Evolutionary conservation across 768 basidiomycete genomes (phyloP), one percentile per base, ranked within the genome.

Genomic region (Leccinum disarticulatum): DNA sequence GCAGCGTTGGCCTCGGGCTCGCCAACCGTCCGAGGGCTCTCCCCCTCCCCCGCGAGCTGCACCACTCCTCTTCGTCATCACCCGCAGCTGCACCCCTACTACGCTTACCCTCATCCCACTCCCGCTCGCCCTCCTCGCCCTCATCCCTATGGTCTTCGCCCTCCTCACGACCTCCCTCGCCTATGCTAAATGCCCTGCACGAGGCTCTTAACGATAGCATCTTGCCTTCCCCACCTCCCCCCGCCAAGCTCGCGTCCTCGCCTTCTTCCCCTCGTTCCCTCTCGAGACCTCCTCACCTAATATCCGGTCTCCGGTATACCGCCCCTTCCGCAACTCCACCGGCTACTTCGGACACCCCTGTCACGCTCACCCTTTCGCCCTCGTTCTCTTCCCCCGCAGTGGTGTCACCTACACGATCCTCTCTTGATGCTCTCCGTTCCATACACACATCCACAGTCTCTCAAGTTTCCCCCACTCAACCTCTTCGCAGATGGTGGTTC

Each of bases 291-390:
- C 85, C 85, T 8, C 80, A 81, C 8, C 79, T 83, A 56, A 71
- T 87, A 55, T 80, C 82, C 65, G 78, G 69, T 62, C 77, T 87
- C 55, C 82, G 86, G 50, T 78, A 82, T 2, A 84, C 88, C 0
- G 79, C 88, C 27, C 87, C 89, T 27, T 87, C 83, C 7, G 76
- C 85, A 6, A 83, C 85, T 1, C 73, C 88, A 14, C 83, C 86
- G 0, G 78, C 13, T 66, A 77, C 68, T 11, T 64, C 62, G 43
- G 64, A 52, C 43, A 61, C 63, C 7, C 52, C 61, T 7, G 54
- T 59, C 57, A 64, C 57, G 14, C 55, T 61, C 35, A 47, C 61
- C 30, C 58, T 61, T 17, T 58, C 59, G 49, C 63, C 56, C 49
- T 68, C 60, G 2, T 70, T 59, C 55, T 68, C 61, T 52, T 56